Conservation (phyloP, 257 asterid species). For the Nicotiana undulata region DNA sequence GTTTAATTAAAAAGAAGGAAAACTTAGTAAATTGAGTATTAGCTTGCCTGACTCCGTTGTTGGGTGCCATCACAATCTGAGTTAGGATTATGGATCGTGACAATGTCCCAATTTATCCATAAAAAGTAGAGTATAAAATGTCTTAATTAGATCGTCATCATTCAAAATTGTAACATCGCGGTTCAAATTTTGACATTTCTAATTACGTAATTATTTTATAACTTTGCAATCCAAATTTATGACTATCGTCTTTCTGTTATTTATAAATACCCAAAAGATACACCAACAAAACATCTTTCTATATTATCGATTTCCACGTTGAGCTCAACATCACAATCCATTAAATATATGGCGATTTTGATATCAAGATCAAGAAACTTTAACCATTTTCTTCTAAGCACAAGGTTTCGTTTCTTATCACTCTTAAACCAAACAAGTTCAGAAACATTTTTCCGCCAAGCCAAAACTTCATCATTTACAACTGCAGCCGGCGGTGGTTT, state of each 20-base stretch:
- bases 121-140: too few relatives aligned
- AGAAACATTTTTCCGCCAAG: background rate
- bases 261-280: background rate
- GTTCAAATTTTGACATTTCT: too few relatives aligned
- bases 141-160: too few relatives aligned
- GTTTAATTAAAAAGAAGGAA: too few relatives aligned
- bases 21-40: too few relatives aligned
- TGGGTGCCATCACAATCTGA: too few relatives aligned
- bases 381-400: constrained; percentile 22
- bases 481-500: constrained; percentile 6
- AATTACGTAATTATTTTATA: too few relatives aligned
- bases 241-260: too few relatives aligned
- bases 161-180: too few relatives aligned
- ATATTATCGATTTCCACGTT: background rate
- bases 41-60: too few relatives aligned
- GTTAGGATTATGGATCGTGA: too few relatives aligned
- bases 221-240: background rate
- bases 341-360: constrained; percentile 34
- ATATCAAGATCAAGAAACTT: constrained; percentile 42
- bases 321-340: background rate
- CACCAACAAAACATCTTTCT: background rate
- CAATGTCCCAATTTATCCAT: too few relatives aligned
- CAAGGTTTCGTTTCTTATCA: constrained; percentile 8
- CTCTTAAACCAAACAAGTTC: background rate
- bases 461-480: constrained; percentile 11